Evolutionary conservation across 2,329 filamentous ascomycete species (phyloP).

Genomic region (Spiromastix sp.): DNA sequence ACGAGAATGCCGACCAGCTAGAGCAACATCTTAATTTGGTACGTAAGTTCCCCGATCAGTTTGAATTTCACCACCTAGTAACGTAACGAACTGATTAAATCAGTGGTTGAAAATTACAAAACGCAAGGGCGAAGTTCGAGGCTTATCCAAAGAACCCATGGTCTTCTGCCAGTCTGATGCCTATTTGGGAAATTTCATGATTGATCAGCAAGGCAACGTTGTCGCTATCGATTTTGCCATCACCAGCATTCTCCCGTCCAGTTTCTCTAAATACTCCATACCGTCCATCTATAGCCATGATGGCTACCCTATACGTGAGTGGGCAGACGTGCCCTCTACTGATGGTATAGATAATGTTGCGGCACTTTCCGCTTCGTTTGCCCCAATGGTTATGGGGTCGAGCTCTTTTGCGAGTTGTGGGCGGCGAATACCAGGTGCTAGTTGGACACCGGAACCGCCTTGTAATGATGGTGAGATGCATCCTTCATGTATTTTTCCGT

Average conservation of each 20-base stretch:
- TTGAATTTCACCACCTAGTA: background rate
- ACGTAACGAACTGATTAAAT: conserved; percentile 1
- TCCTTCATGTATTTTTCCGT: no score
- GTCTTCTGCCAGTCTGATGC: conserved; percentile 14
- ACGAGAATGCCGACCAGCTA: conserved; percentile 11
- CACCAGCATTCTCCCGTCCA: conserved; percentile 13
- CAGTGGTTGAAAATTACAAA: conserved; percentile 8
- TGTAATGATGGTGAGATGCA: no score
- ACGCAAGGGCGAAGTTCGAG: conserved; percentile 2
- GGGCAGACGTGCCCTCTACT: conserved; percentile 3
- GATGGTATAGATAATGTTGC: conserved; percentile 5
- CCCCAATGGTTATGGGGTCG: background rate
- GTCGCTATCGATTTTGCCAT: conserved; percentile 11
- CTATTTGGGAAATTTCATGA: conserved; percentile 12
- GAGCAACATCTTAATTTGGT: conserved; percentile 13
- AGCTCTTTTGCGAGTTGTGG: background rate
- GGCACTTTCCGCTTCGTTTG: background rate
- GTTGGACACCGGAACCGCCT: no score
- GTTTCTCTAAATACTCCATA: conserved; percentile 11
- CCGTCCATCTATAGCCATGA: no score
- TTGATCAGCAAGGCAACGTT: conserved; percentile 8
- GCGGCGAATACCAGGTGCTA: background rate
- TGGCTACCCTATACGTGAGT: no score
- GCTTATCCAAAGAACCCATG: conserved; percentile 11
- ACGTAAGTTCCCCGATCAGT: no score